Evolutionary conservation across 2,329 filamentous ascomycete species (phyloP).

Genomic region (Sodiomyces alkalinus): DNA sequence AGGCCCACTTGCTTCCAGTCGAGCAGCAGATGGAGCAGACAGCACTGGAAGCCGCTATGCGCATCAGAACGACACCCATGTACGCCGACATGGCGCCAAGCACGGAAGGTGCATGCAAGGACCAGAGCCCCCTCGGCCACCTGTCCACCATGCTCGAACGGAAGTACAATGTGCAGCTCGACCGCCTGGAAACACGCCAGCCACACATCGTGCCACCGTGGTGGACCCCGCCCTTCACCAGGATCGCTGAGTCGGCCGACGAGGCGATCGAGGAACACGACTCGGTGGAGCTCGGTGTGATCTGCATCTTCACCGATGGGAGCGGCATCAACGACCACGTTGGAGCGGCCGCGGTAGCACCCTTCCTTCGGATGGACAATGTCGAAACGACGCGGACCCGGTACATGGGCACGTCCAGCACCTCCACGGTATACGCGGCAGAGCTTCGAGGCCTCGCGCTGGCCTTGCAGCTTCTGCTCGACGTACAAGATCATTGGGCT

Average conservation of each 20-base stretch:
- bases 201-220: too few relatives aligned
- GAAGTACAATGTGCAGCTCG: too few relatives aligned
- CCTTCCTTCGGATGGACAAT: too few relatives aligned
- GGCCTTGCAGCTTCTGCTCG: not conserved
- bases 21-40: constrained; percentile 10
- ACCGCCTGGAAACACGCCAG: too few relatives aligned
- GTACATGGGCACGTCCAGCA: not conserved
- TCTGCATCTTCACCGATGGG: constrained; percentile 4
- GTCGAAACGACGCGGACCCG: not conserved
- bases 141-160: too few relatives aligned
- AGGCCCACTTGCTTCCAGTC: constrained; percentile 11
- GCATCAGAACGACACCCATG: constrained; percentile 10
- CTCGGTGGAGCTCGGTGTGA: not conserved
- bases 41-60: constrained; percentile 10
- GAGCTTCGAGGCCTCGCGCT: constrained; percentile 1
- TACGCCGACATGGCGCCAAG: too few relatives aligned
- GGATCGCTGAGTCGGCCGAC: too few relatives aligned
- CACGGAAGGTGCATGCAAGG: too few relatives aligned
- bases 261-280: too few relatives aligned
- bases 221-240: too few relatives aligned
- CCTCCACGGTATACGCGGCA: not conserved
- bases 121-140: too few relatives aligned
- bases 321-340: constrained; percentile 5
- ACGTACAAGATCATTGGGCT: constrained; percentile 1
- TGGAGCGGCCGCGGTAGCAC: not conserved